Evolutionary conservation across 768 basidiomycete species (phyloP).

Genomic region (Suillus cothurnatus): DNA sequence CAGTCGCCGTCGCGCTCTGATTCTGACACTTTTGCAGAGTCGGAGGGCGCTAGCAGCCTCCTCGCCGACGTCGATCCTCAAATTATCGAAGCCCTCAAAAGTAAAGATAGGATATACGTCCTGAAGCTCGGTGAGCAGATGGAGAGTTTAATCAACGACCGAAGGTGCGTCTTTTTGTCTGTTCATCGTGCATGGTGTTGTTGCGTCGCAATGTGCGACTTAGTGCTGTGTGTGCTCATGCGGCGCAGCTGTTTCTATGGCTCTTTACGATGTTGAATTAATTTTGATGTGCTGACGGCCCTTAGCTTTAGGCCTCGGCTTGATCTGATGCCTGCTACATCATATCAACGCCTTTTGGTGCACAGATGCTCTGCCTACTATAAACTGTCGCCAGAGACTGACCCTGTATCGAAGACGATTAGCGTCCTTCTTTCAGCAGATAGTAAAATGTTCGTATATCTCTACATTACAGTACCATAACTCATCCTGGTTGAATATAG

Average conservation of each 20-base stretch:
- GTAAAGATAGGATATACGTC: slow-evolving; percentile 87
- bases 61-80: slow-evolving; percentile 67
- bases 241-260: slow-evolving; percentile 3
- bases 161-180: slow-evolving; percentile 50
- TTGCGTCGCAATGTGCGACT: background rate
- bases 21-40: slow-evolving; percentile 31
- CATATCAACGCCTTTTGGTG: slow-evolving; percentile 84
- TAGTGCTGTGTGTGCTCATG: slow-evolving; percentile 6
- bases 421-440: slow-evolving; percentile 57
- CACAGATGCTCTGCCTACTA: slow-evolving; percentile 87
- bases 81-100: slow-evolving; percentile 82
- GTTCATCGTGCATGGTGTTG: slow-evolving; percentile 14
- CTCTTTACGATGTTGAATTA: background rate
- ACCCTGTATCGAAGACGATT: slow-evolving; percentile 64
- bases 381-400: slow-evolving; percentile 69
- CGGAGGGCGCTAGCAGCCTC: slow-evolving; percentile 26
- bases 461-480: background rate
- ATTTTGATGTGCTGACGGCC: slow-evolving; percentile 23
- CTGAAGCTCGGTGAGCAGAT: slow-evolving; percentile 87
- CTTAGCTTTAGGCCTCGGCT: slow-evolving; percentile 52
- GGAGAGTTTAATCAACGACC: slow-evolving; percentile 77
- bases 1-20: slow-evolving; percentile 25
- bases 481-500: slow-evolving; percentile 41
- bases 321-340: slow-evolving; percentile 68
- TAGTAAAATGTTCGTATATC: slow-evolving; percentile 68